Base-by-base conservation (phyloP, 441 rosid genomes). In the Sinapis alba region DNA sequence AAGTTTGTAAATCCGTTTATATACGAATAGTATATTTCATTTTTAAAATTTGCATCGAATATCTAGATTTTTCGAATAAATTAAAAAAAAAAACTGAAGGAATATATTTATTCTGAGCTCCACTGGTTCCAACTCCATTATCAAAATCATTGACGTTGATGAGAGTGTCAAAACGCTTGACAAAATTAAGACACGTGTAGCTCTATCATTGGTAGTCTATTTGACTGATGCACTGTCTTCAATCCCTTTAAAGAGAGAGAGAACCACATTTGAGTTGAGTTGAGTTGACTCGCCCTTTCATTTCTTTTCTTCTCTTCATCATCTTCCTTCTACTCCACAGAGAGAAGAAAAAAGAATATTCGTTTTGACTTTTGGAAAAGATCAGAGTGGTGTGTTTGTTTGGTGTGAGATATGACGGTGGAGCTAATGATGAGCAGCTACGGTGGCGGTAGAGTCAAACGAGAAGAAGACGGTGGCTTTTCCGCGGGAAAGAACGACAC, bases 401-500 rank as follows among this genome's bases (percentile, higher is more conserved):
- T n/a, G 13, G 32, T 74, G 78, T 68, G 71, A 72, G 72, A 53
- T 20, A 91, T 91, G 96, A 85, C 95, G 12, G 92, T 94, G 81
- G 89, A 94, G 64, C 78, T 90, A 7, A 50, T 50, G 68, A 86
- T 90, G 89, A 84, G 80, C 90, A 86, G 87, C 16, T 82, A 53
- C 70, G 82, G 81, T 3, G 84, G 70, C 3, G 66, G 16, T 4
- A 86, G 78, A 71, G 58, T 45, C 74, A 59, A 59, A 20, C 50
- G 64, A 67, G 84, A 82, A 69, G 84, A 83, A 69, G 84, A 83
- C 67, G 78, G 80, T 0, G 28, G 84, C 7, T 69, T 69, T 28
- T 54, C 73, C 19, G 5, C 62, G 1, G 69, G 80, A 51, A 51
- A 77, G 79, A 90, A 90, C 65, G 92, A 93, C 61, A 79, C 38